Percentiles rank a stretch among this genome's conserved stretches.
phyloP scores from a whole-genome alignment of 495 filamentous ascomycete species.

The Podospora sp. region DNA sequence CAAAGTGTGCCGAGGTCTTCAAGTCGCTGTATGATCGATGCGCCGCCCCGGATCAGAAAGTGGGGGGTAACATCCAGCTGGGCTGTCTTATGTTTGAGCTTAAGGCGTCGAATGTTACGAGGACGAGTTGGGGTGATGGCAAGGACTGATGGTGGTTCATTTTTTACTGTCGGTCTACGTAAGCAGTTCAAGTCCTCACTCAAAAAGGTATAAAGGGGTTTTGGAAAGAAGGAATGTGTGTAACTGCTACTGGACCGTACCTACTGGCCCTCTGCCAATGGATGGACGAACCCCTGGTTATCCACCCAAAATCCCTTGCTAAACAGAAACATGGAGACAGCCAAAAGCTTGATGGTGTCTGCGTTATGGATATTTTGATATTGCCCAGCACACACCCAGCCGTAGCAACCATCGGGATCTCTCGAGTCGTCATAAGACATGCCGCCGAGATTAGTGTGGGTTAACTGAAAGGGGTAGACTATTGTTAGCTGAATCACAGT shows the following conservation, averaged over 20 bases:
- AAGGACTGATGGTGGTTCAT: too few relatives aligned
- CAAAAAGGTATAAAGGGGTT: too few relatives aligned
- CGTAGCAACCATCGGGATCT: not conserved
- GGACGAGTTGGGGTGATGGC: not conserved
- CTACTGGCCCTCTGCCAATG: too few relatives aligned
- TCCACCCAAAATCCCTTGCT: conserved; percentile 1
- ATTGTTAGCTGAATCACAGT: too few relatives aligned
- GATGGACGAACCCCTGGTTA: too few relatives aligned
- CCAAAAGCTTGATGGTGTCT: not conserved
- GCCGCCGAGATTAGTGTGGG: not conserved
- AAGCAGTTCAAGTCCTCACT: too few relatives aligned
- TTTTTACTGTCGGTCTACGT: too few relatives aligned
- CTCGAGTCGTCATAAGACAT: not conserved
- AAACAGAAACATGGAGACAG: not conserved
- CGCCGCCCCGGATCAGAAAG: not conserved
- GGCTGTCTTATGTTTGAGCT: conserved; percentile 12
- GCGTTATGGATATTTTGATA: not conserved
- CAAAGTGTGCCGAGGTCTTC: not conserved
- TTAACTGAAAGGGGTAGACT: too few relatives aligned
- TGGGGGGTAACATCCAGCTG: not conserved
- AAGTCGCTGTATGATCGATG: not conserved
- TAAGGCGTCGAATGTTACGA: not conserved
- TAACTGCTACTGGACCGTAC: too few relatives aligned
- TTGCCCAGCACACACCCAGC: not conserved
- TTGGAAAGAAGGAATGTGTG: too few relatives aligned